Base-by-base conservation (phyloP, 805 yeast species). In the Yarrowia sp. region DNA sequence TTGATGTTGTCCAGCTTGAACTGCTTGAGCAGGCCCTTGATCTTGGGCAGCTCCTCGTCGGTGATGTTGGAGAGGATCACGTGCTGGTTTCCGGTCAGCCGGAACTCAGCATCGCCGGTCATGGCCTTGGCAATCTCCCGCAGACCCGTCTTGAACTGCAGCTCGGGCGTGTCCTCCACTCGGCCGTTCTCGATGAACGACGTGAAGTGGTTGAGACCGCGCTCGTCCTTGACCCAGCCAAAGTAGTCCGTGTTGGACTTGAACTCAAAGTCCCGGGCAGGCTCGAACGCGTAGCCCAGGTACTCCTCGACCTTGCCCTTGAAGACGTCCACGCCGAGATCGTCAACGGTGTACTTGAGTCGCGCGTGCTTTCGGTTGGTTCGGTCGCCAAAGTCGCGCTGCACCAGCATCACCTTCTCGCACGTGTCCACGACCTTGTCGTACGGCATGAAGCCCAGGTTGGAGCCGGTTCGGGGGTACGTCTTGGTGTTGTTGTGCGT, bases 401-500 rank as follows among this genome's bases (percentile, higher is more conserved):
- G 98, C 39, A 93, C 92, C 67, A 91, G 78, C 94, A 93, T 87
- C 67, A 93, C 81, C 79, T 89, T 89, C 75, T 93, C 97, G 74
- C 96, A 89, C 19, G 87, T 97, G 58, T 81, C 75, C 65, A 84
- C 85, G 53, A 90, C 80, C 73, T 90, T 82, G 56, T 86, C 92
- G 64, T 79, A 78, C 4, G 83, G 66, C 53, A 86, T 84, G 71
- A 77, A 93, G 25, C 98, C 98, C 67, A 93, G 81, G 75, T 84
- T 77, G 18, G 96, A 86, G 65, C 97, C 98, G 6, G 96, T 84
- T 77, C 98, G 84, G 69, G 98, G 98, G 73, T 93, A 93, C 0
- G 98, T 93, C 81, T 93, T 93, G 71, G 87, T 87, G 79, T 93
- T 93, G 81, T 92, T 93, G 74, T 93, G 98, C 13, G 98, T 93